These are phyloP conservation scores for Musa acuminata DNA, from an alignment of 176 grass and related monocot genomes.

Conservation along the genomic window DNA sequence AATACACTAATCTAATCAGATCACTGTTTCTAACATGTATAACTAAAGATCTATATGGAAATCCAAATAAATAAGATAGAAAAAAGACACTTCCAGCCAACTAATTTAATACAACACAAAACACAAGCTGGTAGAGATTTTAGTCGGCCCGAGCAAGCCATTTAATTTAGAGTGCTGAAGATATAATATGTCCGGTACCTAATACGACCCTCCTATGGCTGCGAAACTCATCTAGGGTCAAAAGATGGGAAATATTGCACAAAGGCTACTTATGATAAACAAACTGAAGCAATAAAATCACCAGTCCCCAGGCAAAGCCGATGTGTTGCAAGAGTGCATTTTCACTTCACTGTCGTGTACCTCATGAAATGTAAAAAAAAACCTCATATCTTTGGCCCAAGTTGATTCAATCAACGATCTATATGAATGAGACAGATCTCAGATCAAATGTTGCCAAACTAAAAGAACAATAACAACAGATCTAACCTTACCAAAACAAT, in stretches of 20 bases:
- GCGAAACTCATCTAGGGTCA: background rate
- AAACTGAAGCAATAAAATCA: background rate
- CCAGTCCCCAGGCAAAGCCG: background rate
- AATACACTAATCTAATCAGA: no score
- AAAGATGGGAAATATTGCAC: background rate
- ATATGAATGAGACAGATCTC: background rate
- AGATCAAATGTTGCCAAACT: background rate
- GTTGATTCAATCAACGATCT: background rate
- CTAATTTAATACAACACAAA: background rate
- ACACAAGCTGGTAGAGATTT: no score
- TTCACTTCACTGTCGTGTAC: background rate
- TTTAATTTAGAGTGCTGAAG: background rate
- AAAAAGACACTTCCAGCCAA: no score
- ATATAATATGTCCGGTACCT: background rate
- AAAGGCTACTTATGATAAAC: background rate
- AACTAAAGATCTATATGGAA: no score
- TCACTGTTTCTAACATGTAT: no score
- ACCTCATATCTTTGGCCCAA: background rate
- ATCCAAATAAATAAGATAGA: no score
- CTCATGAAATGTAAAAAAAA: background rate
- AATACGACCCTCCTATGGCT: background rate
- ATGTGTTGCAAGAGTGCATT: background rate
- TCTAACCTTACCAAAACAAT: background rate
- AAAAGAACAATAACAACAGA: background rate
- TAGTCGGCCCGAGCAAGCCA: no score